Evolutionary conservation across 2,329 filamentous ascomycete species (phyloP).

Genomic region (Zelopaecilomyces penicillatus): DNA sequence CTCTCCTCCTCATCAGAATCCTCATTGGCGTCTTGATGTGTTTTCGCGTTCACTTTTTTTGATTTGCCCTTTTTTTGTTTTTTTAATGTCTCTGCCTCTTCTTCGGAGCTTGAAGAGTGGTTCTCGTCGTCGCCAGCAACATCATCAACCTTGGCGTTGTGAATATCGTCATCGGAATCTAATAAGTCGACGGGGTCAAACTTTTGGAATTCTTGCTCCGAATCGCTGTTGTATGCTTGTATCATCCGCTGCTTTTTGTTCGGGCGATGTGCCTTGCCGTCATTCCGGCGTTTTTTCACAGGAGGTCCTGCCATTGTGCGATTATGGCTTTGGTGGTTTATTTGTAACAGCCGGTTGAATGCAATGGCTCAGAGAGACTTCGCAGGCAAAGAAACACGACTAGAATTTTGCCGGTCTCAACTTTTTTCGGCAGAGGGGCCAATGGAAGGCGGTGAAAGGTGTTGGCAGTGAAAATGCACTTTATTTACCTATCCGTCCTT

Average conservation of each 20-base stretch:
- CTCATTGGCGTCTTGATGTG: slow-evolving; percentile 18
- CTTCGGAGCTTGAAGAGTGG: slow-evolving; percentile 27
- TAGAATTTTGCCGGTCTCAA: slow-evolving; percentile 6
- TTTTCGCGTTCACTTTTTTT: slow-evolving; percentile 16
- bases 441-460: slow-evolving; percentile 7
- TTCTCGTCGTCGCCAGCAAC: slow-evolving; percentile 31
- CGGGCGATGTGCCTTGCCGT: slow-evolving; percentile 29
- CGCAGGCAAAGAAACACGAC: slow-evolving; percentile 1
- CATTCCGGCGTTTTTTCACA: slow-evolving; percentile 25
- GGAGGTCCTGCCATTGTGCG: slow-evolving; percentile 24
- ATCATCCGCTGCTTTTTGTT: slow-evolving; percentile 46
- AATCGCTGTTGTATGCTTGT: slow-evolving; percentile 44
- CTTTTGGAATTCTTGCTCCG: slow-evolving; percentile 26
- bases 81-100: slow-evolving; percentile 25
- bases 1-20: slow-evolving; percentile 21
- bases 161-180: slow-evolving; percentile 50
- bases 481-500: too few species aligned
- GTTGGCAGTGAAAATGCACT: too few species aligned
- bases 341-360: not conserved
- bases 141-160: slow-evolving; percentile 45
- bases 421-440: slow-evolving; percentile 3
- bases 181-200: slow-evolving; percentile 46
- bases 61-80: slow-evolving; percentile 20
- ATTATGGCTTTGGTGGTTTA: not conserved
- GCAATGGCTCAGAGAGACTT: slow-evolving; percentile 6